A percentile compares a stretch with the other conserved stretches of the same genome.
Conservation (phyloP, 805 yeast species). For the Candida boleticola region DNA sequence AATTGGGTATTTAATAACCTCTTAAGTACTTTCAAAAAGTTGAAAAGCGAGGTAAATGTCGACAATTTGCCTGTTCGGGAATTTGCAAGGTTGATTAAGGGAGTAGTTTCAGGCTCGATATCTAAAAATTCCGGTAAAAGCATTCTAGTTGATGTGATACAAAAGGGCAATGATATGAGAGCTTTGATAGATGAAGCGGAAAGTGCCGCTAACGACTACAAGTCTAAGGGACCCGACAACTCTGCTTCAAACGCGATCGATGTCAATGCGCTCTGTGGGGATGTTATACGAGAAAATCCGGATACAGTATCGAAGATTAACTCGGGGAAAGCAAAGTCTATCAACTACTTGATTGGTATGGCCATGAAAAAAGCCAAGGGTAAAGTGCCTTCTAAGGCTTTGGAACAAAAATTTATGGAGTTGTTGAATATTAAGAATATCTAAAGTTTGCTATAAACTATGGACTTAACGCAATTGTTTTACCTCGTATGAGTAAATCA, state of each 20-base stretch:
- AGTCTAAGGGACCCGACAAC: background rate
- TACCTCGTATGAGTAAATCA: background rate
- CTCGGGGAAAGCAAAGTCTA: constrained; percentile 59
- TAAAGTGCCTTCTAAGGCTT: constrained; percentile 36
- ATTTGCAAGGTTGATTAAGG: constrained; percentile 53
- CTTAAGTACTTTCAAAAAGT: constrained; percentile 63
- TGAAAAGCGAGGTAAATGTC: constrained; percentile 34
- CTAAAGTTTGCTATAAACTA: no score
- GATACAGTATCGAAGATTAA: constrained; percentile 57
- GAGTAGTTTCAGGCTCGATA: constrained; percentile 27
- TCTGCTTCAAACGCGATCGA: background rate
- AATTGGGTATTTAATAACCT: constrained; percentile 86
- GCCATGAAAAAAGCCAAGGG: constrained; percentile 84
- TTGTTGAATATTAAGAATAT: constrained; percentile 12
- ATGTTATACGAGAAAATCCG: constrained; percentile 44
- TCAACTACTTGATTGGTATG: constrained; percentile 79
- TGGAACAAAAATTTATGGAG: constrained; percentile 22
- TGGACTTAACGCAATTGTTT: background rate
- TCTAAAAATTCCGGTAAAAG: background rate
- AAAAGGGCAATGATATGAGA: background rate
- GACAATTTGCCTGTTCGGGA: constrained; percentile 31
- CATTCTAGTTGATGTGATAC: background rate
- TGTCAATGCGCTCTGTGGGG: constrained; percentile 43
- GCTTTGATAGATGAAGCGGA: constrained; percentile 38
- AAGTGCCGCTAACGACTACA: constrained; percentile 20